Percentiles rank a stretch among this genome's conserved stretches.
These are phyloP conservation scores for Lipomyces mesembrius DNA, from an alignment of 805 yeast genomes.

Conservation along the genomic window DNA sequence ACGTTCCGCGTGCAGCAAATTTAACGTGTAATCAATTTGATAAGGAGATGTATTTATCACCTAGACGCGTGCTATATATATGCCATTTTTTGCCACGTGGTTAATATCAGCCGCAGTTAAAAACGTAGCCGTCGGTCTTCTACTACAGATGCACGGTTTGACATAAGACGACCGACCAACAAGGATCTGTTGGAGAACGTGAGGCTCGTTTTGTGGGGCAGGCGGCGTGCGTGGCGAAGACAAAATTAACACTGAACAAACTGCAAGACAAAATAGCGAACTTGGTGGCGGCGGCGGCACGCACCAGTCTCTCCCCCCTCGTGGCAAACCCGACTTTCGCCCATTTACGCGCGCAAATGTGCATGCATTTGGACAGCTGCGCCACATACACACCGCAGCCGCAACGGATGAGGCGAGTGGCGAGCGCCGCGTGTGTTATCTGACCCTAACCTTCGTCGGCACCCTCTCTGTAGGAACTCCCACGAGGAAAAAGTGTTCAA, in stretches of 20 bases:
- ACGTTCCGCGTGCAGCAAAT: background rate
- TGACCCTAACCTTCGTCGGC: background rate
- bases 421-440: background rate
- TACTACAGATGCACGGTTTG: background rate
- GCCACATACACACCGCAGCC: background rate
- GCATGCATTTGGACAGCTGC: background rate
- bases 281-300: background rate
- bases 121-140: background rate
- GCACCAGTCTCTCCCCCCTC: background rate
- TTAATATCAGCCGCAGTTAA: background rate
- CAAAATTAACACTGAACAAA: background rate
- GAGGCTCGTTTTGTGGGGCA: conserved; percentile 7
- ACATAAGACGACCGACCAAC: background rate
- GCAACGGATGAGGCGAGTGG: conserved; percentile 1
- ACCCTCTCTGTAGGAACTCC: background rate
- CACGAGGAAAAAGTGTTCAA: background rate
- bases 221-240: background rate
- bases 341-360: background rate
- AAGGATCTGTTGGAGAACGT: background rate
- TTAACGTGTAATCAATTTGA: no score
- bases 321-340: background rate
- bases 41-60: no score
- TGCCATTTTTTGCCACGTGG: background rate
- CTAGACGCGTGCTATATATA: background rate
- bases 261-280: background rate